Conservation (phyloP, 2,329 filamentous ascomycete species). For the Bipolaris victoriae region DNA sequence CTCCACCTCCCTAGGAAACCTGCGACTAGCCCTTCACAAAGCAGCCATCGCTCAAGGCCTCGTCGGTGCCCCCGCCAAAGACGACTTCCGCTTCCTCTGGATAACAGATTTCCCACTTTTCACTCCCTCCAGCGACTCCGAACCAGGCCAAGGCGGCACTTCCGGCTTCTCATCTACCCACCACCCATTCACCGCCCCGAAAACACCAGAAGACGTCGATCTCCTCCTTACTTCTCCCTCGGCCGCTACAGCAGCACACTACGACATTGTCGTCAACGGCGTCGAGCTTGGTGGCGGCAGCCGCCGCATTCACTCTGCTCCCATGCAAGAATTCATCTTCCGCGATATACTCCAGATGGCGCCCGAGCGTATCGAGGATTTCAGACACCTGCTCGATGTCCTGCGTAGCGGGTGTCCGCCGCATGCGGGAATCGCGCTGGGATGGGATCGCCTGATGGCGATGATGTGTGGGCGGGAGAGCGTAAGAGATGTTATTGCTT, state of each 20-base stretch:
- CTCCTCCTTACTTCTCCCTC: slow-evolving; percentile 75
- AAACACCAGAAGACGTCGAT: slow-evolving; percentile 73
- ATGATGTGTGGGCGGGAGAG: slow-evolving; percentile 77
- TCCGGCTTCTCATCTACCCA: slow-evolving; percentile 87
- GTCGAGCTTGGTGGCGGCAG: slow-evolving; percentile 93
- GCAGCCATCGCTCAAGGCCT: slow-evolving; percentile 68
- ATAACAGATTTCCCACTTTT: slow-evolving; percentile 92
- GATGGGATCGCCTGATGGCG: slow-evolving; percentile 85
- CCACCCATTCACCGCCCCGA: slow-evolving; percentile 93
- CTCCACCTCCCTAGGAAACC: slow-evolving; percentile 73
- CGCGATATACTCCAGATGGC: slow-evolving; percentile 81
- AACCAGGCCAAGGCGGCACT: slow-evolving; percentile 80
- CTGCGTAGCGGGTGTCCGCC: slow-evolving; percentile 87
- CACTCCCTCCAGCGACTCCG: slow-evolving; percentile 67
- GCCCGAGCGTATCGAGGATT: slow-evolving; percentile 74
- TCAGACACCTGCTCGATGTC: slow-evolving; percentile 82
- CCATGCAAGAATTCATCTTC: slow-evolving; percentile 84
- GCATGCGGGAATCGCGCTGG: slow-evolving; percentile 90
- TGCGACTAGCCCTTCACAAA: slow-evolving; percentile 73
- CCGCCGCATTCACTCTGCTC: slow-evolving; percentile 84
- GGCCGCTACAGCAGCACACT: slow-evolving; percentile 80
- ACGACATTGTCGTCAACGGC: slow-evolving; percentile 95
- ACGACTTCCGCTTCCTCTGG: slow-evolving; percentile 77
- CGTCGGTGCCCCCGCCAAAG: slow-evolving; percentile 55
- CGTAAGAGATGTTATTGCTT: slow-evolving; percentile 92